Conservation (phyloP, 257 asterid species). For the Lycium ferocissimum region DNA sequence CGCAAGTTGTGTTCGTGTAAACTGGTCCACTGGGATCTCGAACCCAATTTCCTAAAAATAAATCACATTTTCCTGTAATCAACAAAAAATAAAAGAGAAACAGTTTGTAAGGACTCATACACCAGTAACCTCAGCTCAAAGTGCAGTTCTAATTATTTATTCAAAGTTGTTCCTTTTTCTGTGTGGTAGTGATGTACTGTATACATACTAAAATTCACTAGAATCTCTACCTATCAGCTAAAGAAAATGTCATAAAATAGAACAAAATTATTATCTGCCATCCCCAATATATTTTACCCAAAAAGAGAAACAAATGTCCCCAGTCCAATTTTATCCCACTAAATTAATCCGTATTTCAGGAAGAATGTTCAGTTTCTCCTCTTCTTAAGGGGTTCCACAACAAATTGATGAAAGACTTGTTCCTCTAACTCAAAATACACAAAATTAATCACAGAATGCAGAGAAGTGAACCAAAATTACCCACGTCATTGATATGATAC, state of each 20-base stretch:
- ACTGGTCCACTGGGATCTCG: slow-evolving; percentile 61
- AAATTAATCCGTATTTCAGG: not conserved
- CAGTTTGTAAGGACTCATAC: not conserved
- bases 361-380: slow-evolving; percentile 6
- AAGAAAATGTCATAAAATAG: slow-evolving; percentile 18
- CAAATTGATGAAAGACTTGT: not conserved
- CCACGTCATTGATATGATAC: not conserved
- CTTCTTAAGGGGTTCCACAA: not conserved
- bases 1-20: slow-evolving; percentile 66
- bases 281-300: not conserved
- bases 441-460: not conserved
- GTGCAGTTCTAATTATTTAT: not conserved
- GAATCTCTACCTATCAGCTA: not conserved
- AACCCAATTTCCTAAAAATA: slow-evolving; percentile 79
- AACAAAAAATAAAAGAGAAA: not conserved
- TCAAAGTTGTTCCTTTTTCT: not conserved
- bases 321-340: not conserved
- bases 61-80: slow-evolving; percentile 58
- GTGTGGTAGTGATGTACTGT: not conserved
- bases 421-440: not conserved
- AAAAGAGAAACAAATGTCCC: not conserved
- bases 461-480: not conserved
- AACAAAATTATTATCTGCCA: not conserved
- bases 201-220: not conserved
- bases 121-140: not conserved